These are phyloP conservation scores for Macrolepiota albuminosa DNA, from an alignment of 768 basidiomycete species.

Conservation along the genomic window DNA sequence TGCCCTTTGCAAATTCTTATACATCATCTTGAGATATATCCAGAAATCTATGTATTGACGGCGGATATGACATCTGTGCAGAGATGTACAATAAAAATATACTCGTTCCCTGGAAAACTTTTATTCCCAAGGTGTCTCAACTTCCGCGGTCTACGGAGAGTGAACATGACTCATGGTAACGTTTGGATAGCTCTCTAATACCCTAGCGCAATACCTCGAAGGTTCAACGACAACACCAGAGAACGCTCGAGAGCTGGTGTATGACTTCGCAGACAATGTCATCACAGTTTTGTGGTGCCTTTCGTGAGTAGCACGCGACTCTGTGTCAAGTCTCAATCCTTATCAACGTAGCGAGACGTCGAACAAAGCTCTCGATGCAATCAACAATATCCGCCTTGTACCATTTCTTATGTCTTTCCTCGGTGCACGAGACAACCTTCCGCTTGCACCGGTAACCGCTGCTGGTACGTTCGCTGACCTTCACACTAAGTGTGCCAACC, in stretches of 20 bases:
- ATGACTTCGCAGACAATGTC: constrained; percentile 87
- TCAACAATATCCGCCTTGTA: constrained; percentile 73
- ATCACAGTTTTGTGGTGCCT: constrained; percentile 93
- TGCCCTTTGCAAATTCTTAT: background rate
- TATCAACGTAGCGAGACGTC: constrained; percentile 72
- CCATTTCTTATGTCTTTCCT: constrained; percentile 93
- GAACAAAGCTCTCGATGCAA: constrained; percentile 83
- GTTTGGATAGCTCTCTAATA: constrained; percentile 59
- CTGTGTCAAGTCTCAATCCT: constrained; percentile 1
- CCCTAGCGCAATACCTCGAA: constrained; percentile 62
- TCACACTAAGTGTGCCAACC: background rate
- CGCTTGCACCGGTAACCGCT: constrained; percentile 67
- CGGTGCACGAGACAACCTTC: constrained; percentile 60
- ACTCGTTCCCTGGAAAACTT: constrained; percentile 66
- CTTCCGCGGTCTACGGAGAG: background rate
- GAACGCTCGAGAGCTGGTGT: constrained; percentile 70
- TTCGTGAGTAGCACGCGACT: constrained; percentile 56
- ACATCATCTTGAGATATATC: background rate
- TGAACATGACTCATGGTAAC: background rate
- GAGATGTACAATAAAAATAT: constrained; percentile 98
- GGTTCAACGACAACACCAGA: constrained; percentile 61
- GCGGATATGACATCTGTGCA: constrained; percentile 91
- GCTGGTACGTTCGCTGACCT: constrained; percentile 52
- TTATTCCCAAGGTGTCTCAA: constrained; percentile 67
- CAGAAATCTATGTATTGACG: constrained; percentile 93